Evolutionary conservation across 2,329 filamentous ascomycete species (phyloP).

Genomic region (Penicillium sp.): DNA sequence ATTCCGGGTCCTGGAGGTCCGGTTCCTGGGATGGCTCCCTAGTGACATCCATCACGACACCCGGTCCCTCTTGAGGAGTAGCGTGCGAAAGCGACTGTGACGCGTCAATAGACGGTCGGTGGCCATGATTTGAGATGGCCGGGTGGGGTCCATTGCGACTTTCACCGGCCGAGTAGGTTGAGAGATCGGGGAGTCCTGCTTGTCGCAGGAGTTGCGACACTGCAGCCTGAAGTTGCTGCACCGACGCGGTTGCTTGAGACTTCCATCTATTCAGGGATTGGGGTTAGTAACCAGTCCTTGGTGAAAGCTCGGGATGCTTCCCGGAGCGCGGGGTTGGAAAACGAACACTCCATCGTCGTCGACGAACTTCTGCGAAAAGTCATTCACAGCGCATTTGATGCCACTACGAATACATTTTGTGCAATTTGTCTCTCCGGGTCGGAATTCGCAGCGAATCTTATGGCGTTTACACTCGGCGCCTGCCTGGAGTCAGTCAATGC

Average conservation of each 20-base stretch:
- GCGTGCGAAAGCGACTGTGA: slow-evolving; percentile 31
- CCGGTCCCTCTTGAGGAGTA: slow-evolving; percentile 25
- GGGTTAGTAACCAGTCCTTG: not conserved
- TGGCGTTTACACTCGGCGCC: slow-evolving; percentile 51
- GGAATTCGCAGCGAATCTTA: slow-evolving; percentile 54
- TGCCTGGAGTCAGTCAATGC: slow-evolving; percentile 13
- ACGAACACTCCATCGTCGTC: slow-evolving; percentile 52
- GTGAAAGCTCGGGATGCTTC: not conserved
- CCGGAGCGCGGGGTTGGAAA: not conserved
- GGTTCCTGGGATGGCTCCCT: slow-evolving; percentile 46
- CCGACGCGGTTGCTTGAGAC: slow-evolving; percentile 39
- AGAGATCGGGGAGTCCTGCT: slow-evolving; percentile 42
- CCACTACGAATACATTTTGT: slow-evolving; percentile 49
- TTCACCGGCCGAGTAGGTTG: slow-evolving; percentile 34
- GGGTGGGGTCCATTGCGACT: slow-evolving; percentile 26
- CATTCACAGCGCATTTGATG: slow-evolving; percentile 52
- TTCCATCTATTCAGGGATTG: slow-evolving; percentile 41
- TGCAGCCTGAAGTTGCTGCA: slow-evolving; percentile 43
- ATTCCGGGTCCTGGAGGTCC: slow-evolving; percentile 38
- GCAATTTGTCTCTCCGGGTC: slow-evolving; percentile 45
- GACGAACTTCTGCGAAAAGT: slow-evolving; percentile 53
- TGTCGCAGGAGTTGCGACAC: slow-evolving; percentile 45
- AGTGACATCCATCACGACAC: slow-evolving; percentile 41
- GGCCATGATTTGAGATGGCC: slow-evolving; percentile 27
- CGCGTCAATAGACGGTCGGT: slow-evolving; percentile 25